Evolutionary conservation across 2,329 filamentous ascomycete genomes (phyloP).

Genomic region (Parafenestella ontariensis): DNA sequence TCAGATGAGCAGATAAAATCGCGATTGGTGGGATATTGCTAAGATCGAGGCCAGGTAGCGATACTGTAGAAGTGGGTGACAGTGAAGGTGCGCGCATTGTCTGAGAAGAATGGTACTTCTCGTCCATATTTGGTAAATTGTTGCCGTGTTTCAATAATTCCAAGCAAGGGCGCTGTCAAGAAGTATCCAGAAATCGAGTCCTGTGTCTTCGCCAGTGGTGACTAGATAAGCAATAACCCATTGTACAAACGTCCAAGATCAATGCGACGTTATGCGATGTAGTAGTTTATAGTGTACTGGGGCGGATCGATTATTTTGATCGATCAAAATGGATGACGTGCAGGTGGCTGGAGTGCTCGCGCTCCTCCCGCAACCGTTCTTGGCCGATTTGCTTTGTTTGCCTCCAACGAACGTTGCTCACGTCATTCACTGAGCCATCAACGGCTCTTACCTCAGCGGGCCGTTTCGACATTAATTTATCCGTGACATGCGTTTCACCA

Average conservation of each 20-base stretch:
- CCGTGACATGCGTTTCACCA: conserved; percentile 18
- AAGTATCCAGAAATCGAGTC: conserved; percentile 32
- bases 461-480: conserved; percentile 15
- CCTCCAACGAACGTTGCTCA: neutral
- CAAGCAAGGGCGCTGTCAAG: conserved; percentile 39
- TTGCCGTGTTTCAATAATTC: conserved; percentile 28
- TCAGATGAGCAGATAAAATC: conserved; percentile 74
- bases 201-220: conserved; percentile 20
- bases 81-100: conserved; percentile 23
- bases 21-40: conserved; percentile 69
- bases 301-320: neutral
- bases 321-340: conserved; percentile 20
- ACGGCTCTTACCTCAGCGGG: conserved; percentile 5
- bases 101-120: conserved; percentile 28
- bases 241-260: conserved; percentile 17
- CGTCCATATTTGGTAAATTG: conserved; percentile 26
- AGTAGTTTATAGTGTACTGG: neutral
- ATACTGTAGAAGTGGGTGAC: conserved; percentile 25
- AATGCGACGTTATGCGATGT: conserved; percentile 9
- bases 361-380: conserved; percentile 6
- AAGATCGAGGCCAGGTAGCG: conserved; percentile 45
- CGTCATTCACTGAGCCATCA: neutral
- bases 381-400: conserved; percentile 13
- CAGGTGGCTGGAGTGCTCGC: conserved; percentile 1
- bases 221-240: conserved; percentile 20